A percentile compares a stretch with the other conserved stretches of the same genome.
Evolutionary conservation across 495 filamentous ascomycete genomes (phyloP).

Genomic region (Cladorrhinum samala): DNA sequence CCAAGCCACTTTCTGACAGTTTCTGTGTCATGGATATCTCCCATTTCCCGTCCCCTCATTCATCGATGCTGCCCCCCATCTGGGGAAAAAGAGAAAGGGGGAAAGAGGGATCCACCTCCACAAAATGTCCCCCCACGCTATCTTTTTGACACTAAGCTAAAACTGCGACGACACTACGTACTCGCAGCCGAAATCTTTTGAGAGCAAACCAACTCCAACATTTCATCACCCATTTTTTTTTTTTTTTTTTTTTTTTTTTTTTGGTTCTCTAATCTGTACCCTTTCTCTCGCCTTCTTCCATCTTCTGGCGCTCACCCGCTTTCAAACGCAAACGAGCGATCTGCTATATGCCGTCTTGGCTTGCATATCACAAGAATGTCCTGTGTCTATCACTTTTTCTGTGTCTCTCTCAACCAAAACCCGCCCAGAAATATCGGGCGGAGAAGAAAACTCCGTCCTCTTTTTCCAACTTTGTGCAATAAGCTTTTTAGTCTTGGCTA

Average conservation of each 20-base stretch:
- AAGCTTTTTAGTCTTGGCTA: neutral
- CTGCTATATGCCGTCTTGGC: conserved; percentile 15
- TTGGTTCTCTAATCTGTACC: neutral
- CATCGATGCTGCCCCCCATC: neutral
- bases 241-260: neutral
- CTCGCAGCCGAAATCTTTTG: too few relatives aligned
- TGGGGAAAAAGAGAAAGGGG: neutral
- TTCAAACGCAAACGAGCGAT: conserved; percentile 5
- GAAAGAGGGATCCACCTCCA: neutral
- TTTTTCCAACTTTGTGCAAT: neutral
- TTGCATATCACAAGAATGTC: conserved; percentile 5
- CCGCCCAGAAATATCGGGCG: neutral
- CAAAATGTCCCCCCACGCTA: neutral
- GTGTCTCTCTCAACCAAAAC: neutral
- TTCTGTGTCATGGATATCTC: neutral
- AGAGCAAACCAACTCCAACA: neutral
- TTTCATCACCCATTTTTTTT: neutral
- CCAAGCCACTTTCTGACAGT: neutral
- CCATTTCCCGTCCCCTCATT: neutral
- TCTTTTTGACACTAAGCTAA: too few relatives aligned
- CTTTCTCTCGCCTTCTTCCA: neutral
- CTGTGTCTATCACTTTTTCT: neutral
- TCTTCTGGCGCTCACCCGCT: neutral
- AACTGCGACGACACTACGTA: neutral
- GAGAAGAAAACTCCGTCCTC: neutral